phyloP scores from a whole-genome alignment of 1,284 basidiomycete species.

The Leccinum ponderosum region DNA sequence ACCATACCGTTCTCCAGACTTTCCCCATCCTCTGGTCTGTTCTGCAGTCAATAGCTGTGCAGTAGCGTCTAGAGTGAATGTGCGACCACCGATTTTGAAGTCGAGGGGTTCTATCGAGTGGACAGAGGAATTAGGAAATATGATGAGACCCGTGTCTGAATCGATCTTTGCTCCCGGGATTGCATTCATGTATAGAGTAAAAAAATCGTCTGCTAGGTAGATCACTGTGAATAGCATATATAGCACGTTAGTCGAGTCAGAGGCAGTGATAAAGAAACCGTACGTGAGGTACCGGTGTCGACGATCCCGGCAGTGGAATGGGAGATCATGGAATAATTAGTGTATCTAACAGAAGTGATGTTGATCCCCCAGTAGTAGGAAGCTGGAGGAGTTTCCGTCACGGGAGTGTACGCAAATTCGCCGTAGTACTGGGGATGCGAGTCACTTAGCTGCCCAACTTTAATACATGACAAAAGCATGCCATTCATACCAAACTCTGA shows the following conservation, averaged over 20 bases:
- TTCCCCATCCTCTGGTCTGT: neutral
- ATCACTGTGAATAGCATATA: neutral
- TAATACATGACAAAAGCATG: neutral
- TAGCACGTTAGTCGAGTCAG: neutral
- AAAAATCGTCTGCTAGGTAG: neutral
- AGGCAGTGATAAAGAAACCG: neutral
- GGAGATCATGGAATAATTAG: conserved; percentile 10
- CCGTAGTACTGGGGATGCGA: conserved; percentile 16
- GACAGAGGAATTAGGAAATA: neutral
- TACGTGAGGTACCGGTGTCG: conserved; percentile 23
- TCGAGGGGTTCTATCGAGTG: neutral
- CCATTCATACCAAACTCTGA: neutral
- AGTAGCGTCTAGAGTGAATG: neutral
- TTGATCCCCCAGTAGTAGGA: conserved; percentile 28
- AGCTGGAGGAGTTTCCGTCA: conserved; percentile 24
- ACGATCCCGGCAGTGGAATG: conserved; percentile 22
- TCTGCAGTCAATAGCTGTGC: neutral
- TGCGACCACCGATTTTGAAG: neutral
- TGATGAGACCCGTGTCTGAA: neutral
- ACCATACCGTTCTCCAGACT: neutral
- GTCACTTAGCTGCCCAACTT: neutral
- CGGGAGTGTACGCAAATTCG: conserved; percentile 16
- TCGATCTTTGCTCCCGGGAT: neutral
- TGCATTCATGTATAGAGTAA: neutral
- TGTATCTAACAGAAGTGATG: conserved; percentile 16